A percentile compares a stretch with the other conserved stretches of the same genome.
phyloP scores from a whole-genome alignment of 1,139 yeast species.

The Nakaseomyces bracarensis region DNA sequence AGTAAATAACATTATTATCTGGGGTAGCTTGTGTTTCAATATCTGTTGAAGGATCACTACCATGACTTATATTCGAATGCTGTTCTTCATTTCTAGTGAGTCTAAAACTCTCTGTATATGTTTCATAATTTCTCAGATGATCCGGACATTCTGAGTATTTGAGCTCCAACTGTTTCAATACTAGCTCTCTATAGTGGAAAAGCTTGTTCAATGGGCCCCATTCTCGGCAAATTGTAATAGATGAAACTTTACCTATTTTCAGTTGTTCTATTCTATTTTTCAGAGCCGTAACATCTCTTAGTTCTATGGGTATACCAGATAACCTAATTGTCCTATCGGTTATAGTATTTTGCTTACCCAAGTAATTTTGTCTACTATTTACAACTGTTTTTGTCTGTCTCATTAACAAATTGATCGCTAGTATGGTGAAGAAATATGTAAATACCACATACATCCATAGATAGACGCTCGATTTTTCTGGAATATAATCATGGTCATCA shows the following conservation, averaged over 20 bases:
- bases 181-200: constrained; percentile 48
- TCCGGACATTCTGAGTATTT: constrained; percentile 64
- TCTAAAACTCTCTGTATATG: constrained; percentile 21
- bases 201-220: constrained; percentile 69
- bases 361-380: constrained; percentile 65
- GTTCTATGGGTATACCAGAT: constrained; percentile 83
- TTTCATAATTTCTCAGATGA: constrained; percentile 19
- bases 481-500: constrained; percentile 14
- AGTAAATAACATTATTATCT: constrained; percentile 14
- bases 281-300: constrained; percentile 61
- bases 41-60: constrained; percentile 7
- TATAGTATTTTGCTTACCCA: constrained; percentile 82
- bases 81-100: constrained; percentile 15
- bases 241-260: constrained; percentile 71
- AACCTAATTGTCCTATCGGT: constrained; percentile 87
- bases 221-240: constrained; percentile 71
- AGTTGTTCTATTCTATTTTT: constrained; percentile 67
- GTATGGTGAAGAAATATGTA: constrained; percentile 72
- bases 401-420: constrained; percentile 55
- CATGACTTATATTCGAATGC: constrained; percentile 1
- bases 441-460: constrained; percentile 79
- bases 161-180: constrained; percentile 54
- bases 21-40: background rate
- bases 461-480: constrained; percentile 29
- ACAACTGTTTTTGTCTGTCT: constrained; percentile 67